These are phyloP conservation scores for Kazachstania africana DNA, from an alignment of 805 yeast genomes.

Conservation along the genomic window DNA sequence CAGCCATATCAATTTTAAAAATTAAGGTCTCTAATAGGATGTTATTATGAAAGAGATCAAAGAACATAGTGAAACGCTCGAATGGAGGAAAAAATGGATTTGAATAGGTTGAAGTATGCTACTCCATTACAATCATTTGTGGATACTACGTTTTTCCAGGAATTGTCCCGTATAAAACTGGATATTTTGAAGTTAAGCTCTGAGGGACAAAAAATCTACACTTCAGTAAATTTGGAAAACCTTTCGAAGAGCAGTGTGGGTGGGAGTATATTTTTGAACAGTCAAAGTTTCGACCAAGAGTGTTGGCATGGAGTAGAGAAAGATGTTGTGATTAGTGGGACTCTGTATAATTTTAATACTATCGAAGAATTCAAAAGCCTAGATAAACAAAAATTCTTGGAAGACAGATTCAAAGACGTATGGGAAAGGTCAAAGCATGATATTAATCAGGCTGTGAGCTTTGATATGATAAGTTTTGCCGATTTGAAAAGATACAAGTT, in stretches of 20 bases:
- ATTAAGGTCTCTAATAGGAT: too few relatives aligned
- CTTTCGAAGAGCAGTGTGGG: conserved; percentile 8
- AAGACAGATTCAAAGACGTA: conserved; percentile 27
- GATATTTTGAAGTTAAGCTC: conserved; percentile 51
- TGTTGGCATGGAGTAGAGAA: conserved; percentile 2
- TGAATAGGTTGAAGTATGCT: conserved; percentile 25
- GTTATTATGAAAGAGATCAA: too few relatives aligned
- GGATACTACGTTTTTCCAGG: conserved; percentile 79
- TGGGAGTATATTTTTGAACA: conserved; percentile 17
- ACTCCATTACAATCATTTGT: conserved; percentile 56
- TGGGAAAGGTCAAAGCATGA: conserved; percentile 22
- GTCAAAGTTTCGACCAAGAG: conserved; percentile 25
- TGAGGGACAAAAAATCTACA: conserved; percentile 16
- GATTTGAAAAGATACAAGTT: conserved; percentile 84
- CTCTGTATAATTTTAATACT: conserved; percentile 58
- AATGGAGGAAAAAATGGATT: too few relatives aligned
- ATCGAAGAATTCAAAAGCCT: conserved; percentile 69
- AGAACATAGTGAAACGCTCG: too few relatives aligned
- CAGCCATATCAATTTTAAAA: too few relatives aligned
- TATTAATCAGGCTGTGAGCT: conserved; percentile 20
- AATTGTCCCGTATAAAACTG: conserved; percentile 60
- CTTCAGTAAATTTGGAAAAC: conserved; percentile 15
- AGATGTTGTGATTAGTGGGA: conserved; percentile 25
- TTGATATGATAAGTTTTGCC: conserved; percentile 56
- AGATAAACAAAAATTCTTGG: conserved; percentile 52